A percentile compares a stretch with the other conserved stretches of the same genome.
Evolutionary conservation across 495 filamentous ascomycete genomes (phyloP).

Genomic region (Haplographium delicatum): DNA sequence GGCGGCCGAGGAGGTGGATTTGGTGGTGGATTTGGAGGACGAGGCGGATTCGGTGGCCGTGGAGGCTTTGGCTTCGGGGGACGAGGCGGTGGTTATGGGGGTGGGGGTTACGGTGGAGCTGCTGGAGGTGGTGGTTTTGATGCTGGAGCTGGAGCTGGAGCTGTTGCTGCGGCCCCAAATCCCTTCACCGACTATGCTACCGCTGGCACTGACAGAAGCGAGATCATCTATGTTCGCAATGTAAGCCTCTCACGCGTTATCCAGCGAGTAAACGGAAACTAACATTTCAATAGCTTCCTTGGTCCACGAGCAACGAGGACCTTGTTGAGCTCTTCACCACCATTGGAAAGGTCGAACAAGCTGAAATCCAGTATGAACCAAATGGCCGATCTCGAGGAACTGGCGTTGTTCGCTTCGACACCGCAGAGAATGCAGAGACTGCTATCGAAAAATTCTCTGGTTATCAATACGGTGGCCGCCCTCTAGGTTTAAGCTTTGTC

Average conservation of each 20-base stretch:
- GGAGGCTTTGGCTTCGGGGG: slow-evolving; percentile 46
- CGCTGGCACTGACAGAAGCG: slow-evolving; percentile 75
- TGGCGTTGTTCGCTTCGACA: slow-evolving; percentile 91
- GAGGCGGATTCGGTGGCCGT: slow-evolving; percentile 39
- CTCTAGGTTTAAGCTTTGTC: slow-evolving; percentile 86
- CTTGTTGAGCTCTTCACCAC: slow-evolving; percentile 93
- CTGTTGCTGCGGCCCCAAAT: slow-evolving; percentile 67
- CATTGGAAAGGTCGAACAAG: slow-evolving; percentile 95
- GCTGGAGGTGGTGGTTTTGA: slow-evolving; percentile 36
- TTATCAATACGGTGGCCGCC: slow-evolving; percentile 94
- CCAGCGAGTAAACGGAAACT: too few species aligned
- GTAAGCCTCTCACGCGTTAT: too few species aligned
- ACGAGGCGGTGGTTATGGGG: slow-evolving; percentile 38
- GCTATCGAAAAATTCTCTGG: slow-evolving; percentile 96
- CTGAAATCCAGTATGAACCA: slow-evolving; percentile 96
- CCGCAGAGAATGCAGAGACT: slow-evolving; percentile 77
- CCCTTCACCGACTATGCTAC: slow-evolving; percentile 94
- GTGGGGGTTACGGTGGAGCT: slow-evolving; percentile 39
- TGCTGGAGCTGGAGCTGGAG: slow-evolving; percentile 29
- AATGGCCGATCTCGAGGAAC: slow-evolving; percentile 93
- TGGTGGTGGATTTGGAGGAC: slow-evolving; percentile 37
- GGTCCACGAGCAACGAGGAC: slow-evolving; percentile 98
- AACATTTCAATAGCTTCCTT: slow-evolving; percentile 65
- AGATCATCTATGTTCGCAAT: slow-evolving; percentile 92
- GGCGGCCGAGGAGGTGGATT: slow-evolving; percentile 47